Percentiles rank a stretch among this genome's conserved stretches.
Evolutionary conservation across 1,139 yeast species (phyloP).

Genomic region (Geotrichum klebahnii): DNA sequence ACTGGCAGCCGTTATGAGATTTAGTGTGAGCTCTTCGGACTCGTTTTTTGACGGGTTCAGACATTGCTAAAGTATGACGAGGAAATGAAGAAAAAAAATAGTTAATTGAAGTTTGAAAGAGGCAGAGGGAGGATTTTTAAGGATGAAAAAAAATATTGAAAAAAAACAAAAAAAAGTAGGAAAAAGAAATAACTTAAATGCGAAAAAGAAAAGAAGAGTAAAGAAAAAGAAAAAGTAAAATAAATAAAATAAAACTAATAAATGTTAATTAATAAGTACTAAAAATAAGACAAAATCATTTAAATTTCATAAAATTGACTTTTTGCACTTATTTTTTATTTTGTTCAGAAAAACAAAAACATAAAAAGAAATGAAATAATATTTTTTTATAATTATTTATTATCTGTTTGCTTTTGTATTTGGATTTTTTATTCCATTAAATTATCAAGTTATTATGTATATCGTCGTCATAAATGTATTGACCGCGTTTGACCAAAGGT

Average conservation of each 20-base stretch:
- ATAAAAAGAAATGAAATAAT: background rate
- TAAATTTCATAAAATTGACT: too few species aligned
- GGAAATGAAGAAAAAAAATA: background rate
- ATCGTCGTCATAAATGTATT: too few species aligned
- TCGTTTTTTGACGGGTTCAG: constrained; percentile 13
- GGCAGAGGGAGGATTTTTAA: background rate
- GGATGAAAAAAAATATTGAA: background rate
- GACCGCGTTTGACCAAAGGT: too few species aligned
- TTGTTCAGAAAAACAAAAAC: background rate
- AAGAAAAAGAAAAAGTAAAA: constrained; percentile 8
- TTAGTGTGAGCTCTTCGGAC: constrained; percentile 20
- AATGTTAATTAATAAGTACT: background rate
- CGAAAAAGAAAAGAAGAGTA: constrained; percentile 3
- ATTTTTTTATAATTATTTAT: background rate
- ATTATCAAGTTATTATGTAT: too few species aligned
- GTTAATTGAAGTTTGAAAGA: background rate
- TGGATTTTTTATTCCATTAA: too few species aligned
- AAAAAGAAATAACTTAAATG: background rate
- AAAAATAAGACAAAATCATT: too few species aligned
- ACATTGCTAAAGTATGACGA: background rate
- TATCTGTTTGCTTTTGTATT: background rate
- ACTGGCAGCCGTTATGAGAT: constrained; percentile 20
- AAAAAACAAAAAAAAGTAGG: background rate
- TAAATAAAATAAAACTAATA: background rate
- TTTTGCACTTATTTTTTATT: too few species aligned